These are phyloP conservation scores for Fusarium pseudocircinatum DNA, from an alignment of 2,329 filamentous ascomycete species.

Conservation along the genomic window DNA sequence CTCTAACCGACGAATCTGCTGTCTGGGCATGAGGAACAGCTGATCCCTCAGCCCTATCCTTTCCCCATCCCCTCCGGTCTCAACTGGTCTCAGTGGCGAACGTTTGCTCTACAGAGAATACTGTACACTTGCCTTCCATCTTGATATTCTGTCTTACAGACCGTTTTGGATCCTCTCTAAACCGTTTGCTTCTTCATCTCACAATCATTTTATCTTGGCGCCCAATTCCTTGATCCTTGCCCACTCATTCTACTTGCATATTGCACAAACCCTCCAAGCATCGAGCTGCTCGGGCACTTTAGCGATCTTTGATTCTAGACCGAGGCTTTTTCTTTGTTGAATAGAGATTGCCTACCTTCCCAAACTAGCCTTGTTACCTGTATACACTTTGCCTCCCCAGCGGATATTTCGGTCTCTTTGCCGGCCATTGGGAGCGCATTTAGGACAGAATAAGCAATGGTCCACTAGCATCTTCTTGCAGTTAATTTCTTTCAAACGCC, in stretches of 20 bases:
- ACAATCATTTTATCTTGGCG: background rate
- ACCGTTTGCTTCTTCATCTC: constrained; percentile 1
- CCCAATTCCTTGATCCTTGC: constrained; percentile 9
- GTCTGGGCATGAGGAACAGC: constrained; percentile 25
- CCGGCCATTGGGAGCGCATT: background rate
- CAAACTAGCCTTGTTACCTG: background rate
- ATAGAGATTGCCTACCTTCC: constrained; percentile 12
- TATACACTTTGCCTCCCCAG: background rate
- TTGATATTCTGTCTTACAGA: constrained; percentile 11
- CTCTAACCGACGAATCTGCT: constrained; percentile 4
- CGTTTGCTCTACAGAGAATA: constrained; percentile 4
- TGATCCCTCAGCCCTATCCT: constrained; percentile 40
- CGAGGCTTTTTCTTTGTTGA: constrained; percentile 18
- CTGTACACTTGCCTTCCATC: background rate
- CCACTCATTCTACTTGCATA: background rate
- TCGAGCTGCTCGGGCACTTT: constrained; percentile 7
- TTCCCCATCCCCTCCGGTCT: constrained; percentile 2
- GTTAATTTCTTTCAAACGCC: constrained; percentile 22
- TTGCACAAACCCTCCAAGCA: constrained; percentile 7
- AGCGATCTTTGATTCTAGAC: constrained; percentile 9
- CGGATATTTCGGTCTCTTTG: background rate
- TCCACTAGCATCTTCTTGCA: constrained; percentile 33
- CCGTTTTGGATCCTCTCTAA: constrained; percentile 13
- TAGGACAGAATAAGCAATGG: constrained; percentile 34
- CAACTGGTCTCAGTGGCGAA: constrained; percentile 21